Conservation (phyloP, 495 filamentous ascomycete genomes). For the Thozetella sp. region DNA sequence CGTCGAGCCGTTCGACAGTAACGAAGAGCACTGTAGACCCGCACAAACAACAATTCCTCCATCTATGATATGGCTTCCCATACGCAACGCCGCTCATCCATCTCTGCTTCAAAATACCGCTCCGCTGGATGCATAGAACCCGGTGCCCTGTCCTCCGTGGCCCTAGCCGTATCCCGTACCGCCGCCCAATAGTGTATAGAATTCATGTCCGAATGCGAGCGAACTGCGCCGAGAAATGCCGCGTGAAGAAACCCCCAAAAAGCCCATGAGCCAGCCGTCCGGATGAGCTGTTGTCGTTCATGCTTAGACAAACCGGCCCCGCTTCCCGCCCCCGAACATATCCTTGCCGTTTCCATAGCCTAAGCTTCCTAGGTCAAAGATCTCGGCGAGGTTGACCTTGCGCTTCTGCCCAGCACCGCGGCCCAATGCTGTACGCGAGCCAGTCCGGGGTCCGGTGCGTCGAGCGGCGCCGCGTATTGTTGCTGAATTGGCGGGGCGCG, state of each 20-base stretch:
- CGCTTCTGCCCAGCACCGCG: constrained; percentile 76
- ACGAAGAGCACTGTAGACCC: background rate
- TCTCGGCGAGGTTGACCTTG: constrained; percentile 73
- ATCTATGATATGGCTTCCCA: background rate
- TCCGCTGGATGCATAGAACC: background rate
- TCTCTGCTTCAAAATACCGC: background rate
- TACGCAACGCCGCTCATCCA: background rate
- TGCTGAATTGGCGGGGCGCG: constrained; percentile 47
- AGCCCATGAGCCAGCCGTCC: constrained; percentile 5
- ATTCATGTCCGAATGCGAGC: no score
- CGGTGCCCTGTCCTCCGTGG: background rate
- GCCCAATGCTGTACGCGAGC: constrained; percentile 41
- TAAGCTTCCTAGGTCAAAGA: constrained; percentile 77
- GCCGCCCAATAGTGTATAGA: no score
- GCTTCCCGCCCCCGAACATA: constrained; percentile 66
- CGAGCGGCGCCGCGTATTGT: constrained; percentile 16
- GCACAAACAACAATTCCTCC: background rate
- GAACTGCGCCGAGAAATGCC: no score
- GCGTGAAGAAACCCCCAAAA: background rate
- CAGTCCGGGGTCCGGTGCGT: constrained; percentile 18
- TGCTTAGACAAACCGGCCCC: constrained; percentile 65
- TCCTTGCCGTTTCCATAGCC: constrained; percentile 61
- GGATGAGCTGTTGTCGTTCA: background rate
- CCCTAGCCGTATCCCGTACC: background rate
- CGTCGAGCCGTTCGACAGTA: constrained; percentile 2